These are phyloP conservation scores for Rhodotorula toruloides DNA, from an alignment of 768 basidiomycete species.

Conservation along the genomic window DNA sequence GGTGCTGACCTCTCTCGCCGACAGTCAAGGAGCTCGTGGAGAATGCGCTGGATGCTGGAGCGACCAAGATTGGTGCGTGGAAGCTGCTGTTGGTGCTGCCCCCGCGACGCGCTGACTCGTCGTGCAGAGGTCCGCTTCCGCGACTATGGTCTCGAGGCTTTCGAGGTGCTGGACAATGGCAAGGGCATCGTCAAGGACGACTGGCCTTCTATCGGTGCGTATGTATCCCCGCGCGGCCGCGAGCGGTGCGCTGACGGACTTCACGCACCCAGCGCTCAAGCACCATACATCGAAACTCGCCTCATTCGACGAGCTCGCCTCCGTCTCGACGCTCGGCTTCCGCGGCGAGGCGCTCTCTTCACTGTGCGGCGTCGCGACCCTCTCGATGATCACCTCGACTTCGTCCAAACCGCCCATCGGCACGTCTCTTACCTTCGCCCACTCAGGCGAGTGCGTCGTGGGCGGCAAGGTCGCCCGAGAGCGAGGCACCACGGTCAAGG, in stretches of 20 bases:
- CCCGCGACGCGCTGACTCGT: no score
- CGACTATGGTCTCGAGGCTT: slow-evolving; percentile 69
- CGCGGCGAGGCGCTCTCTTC: slow-evolving; percentile 94
- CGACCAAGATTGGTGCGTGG: slow-evolving; percentile 70
- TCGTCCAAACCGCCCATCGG: slow-evolving; percentile 69
- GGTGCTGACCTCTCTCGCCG: not conserved
- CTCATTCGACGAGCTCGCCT: slow-evolving; percentile 65
- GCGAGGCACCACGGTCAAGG: slow-evolving; percentile 73
- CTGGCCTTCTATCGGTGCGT: slow-evolving; percentile 70
- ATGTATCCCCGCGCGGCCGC: no score
- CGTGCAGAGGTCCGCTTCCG: slow-evolving; percentile 77
- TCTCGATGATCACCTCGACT: slow-evolving; percentile 71
- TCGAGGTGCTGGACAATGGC: slow-evolving; percentile 93
- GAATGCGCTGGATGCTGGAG: slow-evolving; percentile 89
- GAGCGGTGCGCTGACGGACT: not conserved
- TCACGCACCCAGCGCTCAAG: slow-evolving; percentile 62
- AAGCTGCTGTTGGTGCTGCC: not conserved
- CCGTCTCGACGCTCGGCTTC: slow-evolving; percentile 81
- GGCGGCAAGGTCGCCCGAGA: slow-evolving; percentile 20
- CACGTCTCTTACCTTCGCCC: slow-evolving; percentile 54
- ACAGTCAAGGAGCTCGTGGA: slow-evolving; percentile 88
- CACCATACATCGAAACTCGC: slow-evolving; percentile 89
- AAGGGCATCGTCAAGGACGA: slow-evolving; percentile 73
- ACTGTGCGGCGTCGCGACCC: slow-evolving; percentile 60
- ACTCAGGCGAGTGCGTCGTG: slow-evolving; percentile 25